Evolutionary conservation across 2,329 filamentous ascomycete species (phyloP), one percentile per base, ranked within the genome.

Genomic region (Alternaria sp.): DNA sequence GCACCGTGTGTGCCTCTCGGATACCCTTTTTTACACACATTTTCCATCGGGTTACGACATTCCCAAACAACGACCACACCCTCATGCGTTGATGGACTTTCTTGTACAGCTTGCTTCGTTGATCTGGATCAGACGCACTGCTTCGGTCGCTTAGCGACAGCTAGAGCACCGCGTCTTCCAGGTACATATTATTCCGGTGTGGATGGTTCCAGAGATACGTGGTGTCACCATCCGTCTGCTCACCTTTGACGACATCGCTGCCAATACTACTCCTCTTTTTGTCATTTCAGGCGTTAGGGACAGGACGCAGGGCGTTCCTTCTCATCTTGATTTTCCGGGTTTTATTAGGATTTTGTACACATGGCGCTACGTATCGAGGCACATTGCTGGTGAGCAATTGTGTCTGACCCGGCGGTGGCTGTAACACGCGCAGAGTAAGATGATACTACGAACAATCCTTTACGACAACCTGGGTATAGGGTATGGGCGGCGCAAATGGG

Each of bases 371-470:
- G 13, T 50, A 43, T 25, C 25, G 43, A 59, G 47, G 32, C 30
- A 30, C 32, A 19, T 40, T 28, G 56, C 47, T 49, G 43, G 15
- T 11, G 23, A 47, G 43, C 43, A 54, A 28, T 46, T 23, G 28
- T 26, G 40, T 15, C 40, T 45, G n/a, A 28, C 25, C 30, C 25
- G 43, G 43, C 15, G 9, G 26, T 13, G 40, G 43, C 40, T 56
- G 43, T 40, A 56, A 23, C 23, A 11, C 28, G n/a, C 17, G 43
- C 45, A 32, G 21, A 46, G 44, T 26, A 17, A 40, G 44, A 59
- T 43, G 59, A 62, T 58, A 49, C 17, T 46, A 62, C 30, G 59
- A 62, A 62, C 49, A 54, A 59, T 62, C 54, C 23, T 40, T 47
- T 44, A 47, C 43, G 40, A 32, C 10, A 19, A 40, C 23, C 52